These are phyloP conservation scores for Fusarium sulawesiense DNA, from an alignment of 2,329 filamentous ascomycete genomes.

Conservation along the genomic window DNA sequence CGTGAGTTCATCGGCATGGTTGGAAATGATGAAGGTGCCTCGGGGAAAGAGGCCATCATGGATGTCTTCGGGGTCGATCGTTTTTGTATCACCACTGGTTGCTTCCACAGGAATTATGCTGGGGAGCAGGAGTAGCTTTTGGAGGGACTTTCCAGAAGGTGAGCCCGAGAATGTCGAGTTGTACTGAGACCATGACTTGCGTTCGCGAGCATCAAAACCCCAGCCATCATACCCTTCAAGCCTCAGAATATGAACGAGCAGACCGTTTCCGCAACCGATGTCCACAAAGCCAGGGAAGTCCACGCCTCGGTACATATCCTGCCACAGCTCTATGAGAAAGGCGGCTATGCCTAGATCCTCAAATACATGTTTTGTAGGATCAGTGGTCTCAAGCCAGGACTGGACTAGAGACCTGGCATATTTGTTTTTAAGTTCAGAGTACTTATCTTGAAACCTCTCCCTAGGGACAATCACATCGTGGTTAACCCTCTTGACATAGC, in stretches of 20 bases:
- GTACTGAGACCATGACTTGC: slow-evolving; percentile 88
- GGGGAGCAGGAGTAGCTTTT: slow-evolving; percentile 63
- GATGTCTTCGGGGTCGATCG: slow-evolving; percentile 41
- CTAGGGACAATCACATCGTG: slow-evolving; percentile 86
- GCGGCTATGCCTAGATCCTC: slow-evolving; percentile 92
- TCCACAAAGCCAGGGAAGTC: slow-evolving; percentile 91
- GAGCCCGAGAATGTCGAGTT: slow-evolving; percentile 48
- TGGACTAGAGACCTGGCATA: slow-evolving; percentile 78
- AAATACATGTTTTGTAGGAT: slow-evolving; percentile 92
- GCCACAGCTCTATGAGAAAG: slow-evolving; percentile 93
- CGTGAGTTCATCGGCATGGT: slow-evolving; percentile 96
- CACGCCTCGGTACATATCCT: slow-evolving; percentile 75
- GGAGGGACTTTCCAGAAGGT: slow-evolving; percentile 52
- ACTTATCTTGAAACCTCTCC: slow-evolving; percentile 82
- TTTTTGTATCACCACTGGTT: slow-evolving; percentile 24
- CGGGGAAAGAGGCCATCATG: slow-evolving; percentile 75
- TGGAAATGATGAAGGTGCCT: slow-evolving; percentile 92
- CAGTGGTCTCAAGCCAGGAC: slow-evolving; percentile 88
- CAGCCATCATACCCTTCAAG: slow-evolving; percentile 85
- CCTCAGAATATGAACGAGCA: slow-evolving; percentile 85
- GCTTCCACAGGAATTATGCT: slow-evolving; percentile 50
- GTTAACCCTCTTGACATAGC: slow-evolving; percentile 83
- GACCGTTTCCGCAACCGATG: slow-evolving; percentile 93
- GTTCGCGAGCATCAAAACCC: slow-evolving; percentile 89
- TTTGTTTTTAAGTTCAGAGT: slow-evolving; percentile 79